Conservation (phyloP, 257 asterid species). For the Lantana camara region DNA sequence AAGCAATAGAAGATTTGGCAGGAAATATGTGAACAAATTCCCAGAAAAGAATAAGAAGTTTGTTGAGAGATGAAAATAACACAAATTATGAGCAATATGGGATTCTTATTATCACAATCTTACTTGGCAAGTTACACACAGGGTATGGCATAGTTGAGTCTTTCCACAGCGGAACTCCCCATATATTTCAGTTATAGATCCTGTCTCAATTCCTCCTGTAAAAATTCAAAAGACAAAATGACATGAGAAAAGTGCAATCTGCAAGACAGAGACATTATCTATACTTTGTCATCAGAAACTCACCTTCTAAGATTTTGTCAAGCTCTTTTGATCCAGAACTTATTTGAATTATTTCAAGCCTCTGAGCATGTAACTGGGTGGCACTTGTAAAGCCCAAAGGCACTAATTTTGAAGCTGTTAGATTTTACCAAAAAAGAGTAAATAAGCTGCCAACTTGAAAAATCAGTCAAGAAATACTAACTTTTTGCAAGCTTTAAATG, state of each 20-base stretch:
- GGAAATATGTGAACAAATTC: too few species aligned
- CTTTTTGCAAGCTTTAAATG: not conserved
- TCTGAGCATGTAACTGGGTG: conserved; percentile 83
- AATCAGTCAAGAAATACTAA: conserved; percentile 1
- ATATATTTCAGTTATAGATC: conserved; percentile 87
- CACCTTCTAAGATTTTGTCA: conserved; percentile 91
- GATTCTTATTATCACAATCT: too few species aligned
- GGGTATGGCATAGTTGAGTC: conserved; percentile 96
- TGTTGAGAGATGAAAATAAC: too few species aligned
- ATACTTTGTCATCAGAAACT: not conserved
- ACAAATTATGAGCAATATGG: too few species aligned
- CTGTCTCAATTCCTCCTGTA: conserved; percentile 94
- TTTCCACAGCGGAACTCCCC: conserved; percentile 96
- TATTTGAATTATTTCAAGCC: conserved; percentile 95
- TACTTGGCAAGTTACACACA: conserved; percentile 96
- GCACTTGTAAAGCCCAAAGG: conserved; percentile 98
- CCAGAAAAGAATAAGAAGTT: too few species aligned
- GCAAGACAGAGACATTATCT: not conserved
- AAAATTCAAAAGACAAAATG: not conserved
- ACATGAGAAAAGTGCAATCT: conserved; percentile 10
- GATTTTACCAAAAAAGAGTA: conserved; percentile 21
- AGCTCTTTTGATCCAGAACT: conserved; percentile 96
- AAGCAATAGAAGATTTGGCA: not conserved
- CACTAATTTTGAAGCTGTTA: conserved; percentile 91
- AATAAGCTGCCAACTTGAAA: conserved; percentile 11